These are phyloP conservation scores for Eucalyptus victrix DNA, from an alignment of 345 rosid genomes.

Conservation along the genomic window DNA sequence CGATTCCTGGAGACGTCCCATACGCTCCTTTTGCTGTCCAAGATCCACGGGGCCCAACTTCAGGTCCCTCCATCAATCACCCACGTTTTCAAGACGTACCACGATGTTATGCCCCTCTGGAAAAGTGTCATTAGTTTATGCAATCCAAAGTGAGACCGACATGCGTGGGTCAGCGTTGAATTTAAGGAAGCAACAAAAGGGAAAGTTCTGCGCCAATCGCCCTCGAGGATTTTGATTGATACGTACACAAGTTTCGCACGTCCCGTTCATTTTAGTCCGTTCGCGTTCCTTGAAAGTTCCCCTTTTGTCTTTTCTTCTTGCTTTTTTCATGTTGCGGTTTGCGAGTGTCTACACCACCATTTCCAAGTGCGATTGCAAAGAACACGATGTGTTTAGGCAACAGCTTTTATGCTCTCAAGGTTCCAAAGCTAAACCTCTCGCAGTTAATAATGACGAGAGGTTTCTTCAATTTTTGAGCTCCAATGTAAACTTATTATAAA, in stretches of 20 bases:
- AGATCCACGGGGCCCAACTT: not conserved
- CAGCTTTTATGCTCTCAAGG: not conserved
- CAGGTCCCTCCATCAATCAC: not conserved
- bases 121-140: not conserved
- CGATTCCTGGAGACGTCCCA: not conserved
- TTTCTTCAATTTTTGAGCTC: not conserved
- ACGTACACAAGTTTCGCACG: not conserved
- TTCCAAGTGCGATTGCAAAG: not conserved
- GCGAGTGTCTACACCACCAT: not conserved
- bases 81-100: not conserved
- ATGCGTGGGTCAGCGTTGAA: not conserved
- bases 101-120: not conserved
- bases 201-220: not conserved
- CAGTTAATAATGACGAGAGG: not conserved
- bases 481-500: not conserved
- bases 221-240: not conserved
- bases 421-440: not conserved
- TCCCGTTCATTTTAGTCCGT: not conserved
- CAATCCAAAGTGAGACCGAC: not conserved
- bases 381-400: not conserved
- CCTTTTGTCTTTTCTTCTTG: not conserved
- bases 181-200: not conserved
- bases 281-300: not conserved
- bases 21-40: not conserved
- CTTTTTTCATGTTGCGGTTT: not conserved